Evolutionary conservation across 2,329 filamentous ascomycete species (phyloP).

Genomic region (Torrubiella hemipterigena): DNA sequence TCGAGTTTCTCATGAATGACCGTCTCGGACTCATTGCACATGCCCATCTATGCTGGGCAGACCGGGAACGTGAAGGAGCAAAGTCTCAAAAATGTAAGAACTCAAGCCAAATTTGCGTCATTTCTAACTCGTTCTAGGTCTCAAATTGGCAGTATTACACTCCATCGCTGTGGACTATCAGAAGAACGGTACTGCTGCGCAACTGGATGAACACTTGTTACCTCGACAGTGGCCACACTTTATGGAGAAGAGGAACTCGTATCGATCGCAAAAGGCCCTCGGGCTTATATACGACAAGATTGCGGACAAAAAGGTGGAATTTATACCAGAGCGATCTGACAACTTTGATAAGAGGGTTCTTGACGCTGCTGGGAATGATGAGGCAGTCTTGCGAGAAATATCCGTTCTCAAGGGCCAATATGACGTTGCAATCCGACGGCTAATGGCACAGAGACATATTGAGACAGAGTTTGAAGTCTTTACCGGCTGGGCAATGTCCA

Average conservation of each 20-base stretch:
- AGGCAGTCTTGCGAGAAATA: too few species aligned
- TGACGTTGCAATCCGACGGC: conserved; percentile 60
- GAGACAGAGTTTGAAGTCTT: conserved; percentile 85
- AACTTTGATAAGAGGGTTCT: conserved; percentile 42
- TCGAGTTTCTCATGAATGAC: conserved; percentile 87
- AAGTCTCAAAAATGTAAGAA: conserved; percentile 53
- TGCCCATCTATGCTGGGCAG: conserved; percentile 69
- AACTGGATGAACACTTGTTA: conserved; percentile 48
- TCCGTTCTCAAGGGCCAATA: conserved; percentile 73
- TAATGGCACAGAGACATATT: conserved; percentile 80
- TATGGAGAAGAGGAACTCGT: conserved; percentile 60
- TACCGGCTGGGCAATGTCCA: conserved; percentile 71
- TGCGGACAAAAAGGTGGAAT: conserved; percentile 40
- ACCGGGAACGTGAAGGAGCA: conserved; percentile 55
- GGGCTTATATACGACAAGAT: conserved; percentile 77
- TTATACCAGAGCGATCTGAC: conserved; percentile 59
- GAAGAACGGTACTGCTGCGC: conserved; percentile 73
- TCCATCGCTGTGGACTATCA: conserved; percentile 90
- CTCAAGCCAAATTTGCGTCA: not conserved
- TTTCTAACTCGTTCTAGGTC: conserved; percentile 26
- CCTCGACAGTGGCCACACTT: conserved; percentile 70
- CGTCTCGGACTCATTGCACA: conserved; percentile 67
- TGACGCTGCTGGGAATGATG: conserved; percentile 41
- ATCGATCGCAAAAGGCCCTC: conserved; percentile 59
- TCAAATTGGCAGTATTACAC: conserved; percentile 67